Conservation (phyloP, 148 eudicot species). For the Rhododendron kiyosumense region DNA sequence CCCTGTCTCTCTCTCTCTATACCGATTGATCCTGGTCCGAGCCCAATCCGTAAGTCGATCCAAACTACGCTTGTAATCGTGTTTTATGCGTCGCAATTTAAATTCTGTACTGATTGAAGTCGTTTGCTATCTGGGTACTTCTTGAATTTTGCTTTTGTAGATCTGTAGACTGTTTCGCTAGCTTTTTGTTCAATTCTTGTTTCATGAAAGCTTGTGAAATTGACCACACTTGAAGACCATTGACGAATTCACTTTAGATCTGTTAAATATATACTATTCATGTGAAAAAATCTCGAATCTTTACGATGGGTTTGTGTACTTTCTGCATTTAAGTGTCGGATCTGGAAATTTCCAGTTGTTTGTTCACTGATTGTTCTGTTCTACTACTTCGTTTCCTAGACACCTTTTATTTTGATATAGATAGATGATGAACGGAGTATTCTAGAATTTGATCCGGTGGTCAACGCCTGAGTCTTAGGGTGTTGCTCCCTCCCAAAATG, state of each 20-base stretch:
- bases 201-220: background rate
- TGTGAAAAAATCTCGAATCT: background rate
- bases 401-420: background rate
- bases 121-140: background rate
- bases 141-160: background rate
- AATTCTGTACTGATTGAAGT: background rate
- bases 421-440: no score
- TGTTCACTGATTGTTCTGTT: background rate
- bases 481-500: background rate
- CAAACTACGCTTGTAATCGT: background rate
- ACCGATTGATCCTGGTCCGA: background rate
- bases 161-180: background rate
- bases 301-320: background rate
- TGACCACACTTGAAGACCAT: background rate
- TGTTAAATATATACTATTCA: background rate
- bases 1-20: background rate
- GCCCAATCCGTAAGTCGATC: constrained; percentile 6
- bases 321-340: background rate
- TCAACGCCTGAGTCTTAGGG: background rate
- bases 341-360: constrained; percentile 4
- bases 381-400: background rate
- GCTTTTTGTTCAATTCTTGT: background rate
- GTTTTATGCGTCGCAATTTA: background rate
- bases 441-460: background rate
- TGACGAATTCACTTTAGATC: constrained; percentile 7